phyloP scores from a whole-genome alignment of 148 eudicot genomes.

The Vaccinium vitisidaea region DNA sequence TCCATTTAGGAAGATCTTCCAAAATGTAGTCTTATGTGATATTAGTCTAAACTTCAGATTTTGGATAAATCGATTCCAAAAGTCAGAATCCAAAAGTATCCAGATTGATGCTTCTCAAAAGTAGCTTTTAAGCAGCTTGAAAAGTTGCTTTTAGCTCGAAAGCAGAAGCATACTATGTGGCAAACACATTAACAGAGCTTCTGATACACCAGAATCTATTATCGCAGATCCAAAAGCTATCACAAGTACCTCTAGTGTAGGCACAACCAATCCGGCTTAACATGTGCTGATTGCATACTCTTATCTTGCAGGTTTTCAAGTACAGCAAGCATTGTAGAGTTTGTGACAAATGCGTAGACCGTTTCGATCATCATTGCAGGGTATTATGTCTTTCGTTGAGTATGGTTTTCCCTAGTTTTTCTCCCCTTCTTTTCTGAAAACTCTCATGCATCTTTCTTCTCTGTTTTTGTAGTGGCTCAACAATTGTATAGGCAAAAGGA shows the following conservation, averaged over 20 bases:
- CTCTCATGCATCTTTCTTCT: conserved; percentile 13
- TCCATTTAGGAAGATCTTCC: background rate
- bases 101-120: background rate
- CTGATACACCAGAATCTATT: background rate
- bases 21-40: background rate
- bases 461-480: conserved; percentile 56
- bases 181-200: background rate
- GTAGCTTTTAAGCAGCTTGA: background rate
- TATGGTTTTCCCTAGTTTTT: background rate
- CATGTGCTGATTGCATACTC: conserved; percentile 14
- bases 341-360: conserved; percentile 93
- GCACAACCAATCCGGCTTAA: background rate
- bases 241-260: background rate
- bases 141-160: background rate
- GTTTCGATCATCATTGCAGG: conserved; percentile 98
- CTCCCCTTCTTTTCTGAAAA: background rate
- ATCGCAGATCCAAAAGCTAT: background rate
- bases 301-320: conserved; percentile 79
- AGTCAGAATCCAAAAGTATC: background rate
- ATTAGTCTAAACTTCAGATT: background rate
- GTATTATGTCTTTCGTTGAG: conserved; percentile 33
- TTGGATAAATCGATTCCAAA: background rate
- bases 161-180: background rate
- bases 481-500: conserved; percentile 67
- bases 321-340: conserved; percentile 99